Evolutionary conservation across 768 basidiomycete genomes (phyloP).

Genomic region (Lactarius trivialis): DNA sequence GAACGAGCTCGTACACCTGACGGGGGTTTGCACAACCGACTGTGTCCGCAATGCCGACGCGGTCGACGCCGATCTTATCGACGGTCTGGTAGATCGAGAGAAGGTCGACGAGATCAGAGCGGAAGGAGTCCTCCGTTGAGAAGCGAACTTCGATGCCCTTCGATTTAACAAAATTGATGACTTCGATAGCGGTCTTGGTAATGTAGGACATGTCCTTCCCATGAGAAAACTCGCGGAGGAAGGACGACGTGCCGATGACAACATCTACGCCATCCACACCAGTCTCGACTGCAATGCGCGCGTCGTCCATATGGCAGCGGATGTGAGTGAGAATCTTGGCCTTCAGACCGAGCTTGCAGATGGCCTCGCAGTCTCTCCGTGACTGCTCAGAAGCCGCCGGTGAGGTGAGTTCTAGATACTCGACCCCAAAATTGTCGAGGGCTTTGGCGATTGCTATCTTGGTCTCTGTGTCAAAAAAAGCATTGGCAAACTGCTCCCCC

Average conservation of each 20-base stretch:
- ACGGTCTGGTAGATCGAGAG: slow-evolving; percentile 99
- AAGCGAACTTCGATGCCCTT: slow-evolving; percentile 99
- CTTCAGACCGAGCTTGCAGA: slow-evolving; percentile 97
- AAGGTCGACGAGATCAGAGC: slow-evolving; percentile 97
- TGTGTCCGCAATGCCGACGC: slow-evolving; percentile 98
- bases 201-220: slow-evolving; percentile 99
- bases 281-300: slow-evolving; percentile 95
- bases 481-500: slow-evolving; percentile 99
- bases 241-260: slow-evolving; percentile 98
- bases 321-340: slow-evolving; percentile 98
- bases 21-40: slow-evolving; percentile 98
- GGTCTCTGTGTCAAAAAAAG: slow-evolving; percentile 99
- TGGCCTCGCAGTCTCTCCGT: slow-evolving; percentile 88
- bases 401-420: slow-evolving; percentile 99
- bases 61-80: slow-evolving; percentile 98
- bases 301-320: slow-evolving; percentile 99
- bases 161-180: slow-evolving; percentile 98
- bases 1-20: slow-evolving; percentile 96
- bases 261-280: slow-evolving; percentile 99
- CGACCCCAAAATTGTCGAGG: slow-evolving; percentile 97
- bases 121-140: slow-evolving; percentile 99
- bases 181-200: slow-evolving; percentile 97
- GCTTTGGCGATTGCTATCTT: slow-evolving; percentile 99
- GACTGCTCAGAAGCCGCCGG: slow-evolving; percentile 97
- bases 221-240: slow-evolving; percentile 98